phyloP scores from a whole-genome alignment of 257 asterid species.

The Salvia miltiorrhiza region DNA sequence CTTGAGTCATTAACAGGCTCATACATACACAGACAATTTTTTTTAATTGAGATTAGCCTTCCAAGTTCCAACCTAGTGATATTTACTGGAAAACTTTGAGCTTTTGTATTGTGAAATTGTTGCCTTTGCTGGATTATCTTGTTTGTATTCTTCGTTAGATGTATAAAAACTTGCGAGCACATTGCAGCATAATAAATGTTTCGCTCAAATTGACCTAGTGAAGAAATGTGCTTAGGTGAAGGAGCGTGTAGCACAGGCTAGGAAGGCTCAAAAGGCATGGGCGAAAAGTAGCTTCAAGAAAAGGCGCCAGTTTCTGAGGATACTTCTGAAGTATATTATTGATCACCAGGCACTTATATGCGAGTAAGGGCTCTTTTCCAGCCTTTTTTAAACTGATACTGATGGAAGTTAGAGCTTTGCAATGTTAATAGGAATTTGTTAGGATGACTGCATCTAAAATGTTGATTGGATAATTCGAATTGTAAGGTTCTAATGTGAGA shows the following conservation, averaged over 20 bases:
- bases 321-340: slow-evolving; percentile 89
- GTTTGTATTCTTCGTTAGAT: slow-evolving; percentile 2
- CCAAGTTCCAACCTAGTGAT: slow-evolving; percentile 6
- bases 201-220: slow-evolving; percentile 23
- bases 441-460: neutral
- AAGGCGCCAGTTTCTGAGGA: slow-evolving; percentile 90
- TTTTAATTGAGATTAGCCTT: neutral
- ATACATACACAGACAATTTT: neutral
- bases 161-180: neutral
- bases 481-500: neutral
- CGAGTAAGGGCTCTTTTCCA: slow-evolving; percentile 75
- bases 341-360: slow-evolving; percentile 97
- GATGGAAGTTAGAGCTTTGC: neutral
- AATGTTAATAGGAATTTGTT: slow-evolving; percentile 8
- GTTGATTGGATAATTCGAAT: neutral
- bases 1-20: neutral
- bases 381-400: neutral
- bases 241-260: slow-evolving; percentile 87
- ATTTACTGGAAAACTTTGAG: neutral
- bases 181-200: slow-evolving; percentile 5
- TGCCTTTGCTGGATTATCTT: slow-evolving; percentile 9
- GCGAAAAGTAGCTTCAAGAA: slow-evolving; percentile 94
- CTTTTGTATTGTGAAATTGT: slow-evolving; percentile 1
- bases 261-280: slow-evolving; percentile 93
- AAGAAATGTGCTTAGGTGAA: slow-evolving; percentile 53